These are phyloP conservation scores for Macrocystidia cucumis DNA, from an alignment of 1,284 basidiomycete species.

Conservation along the genomic window DNA sequence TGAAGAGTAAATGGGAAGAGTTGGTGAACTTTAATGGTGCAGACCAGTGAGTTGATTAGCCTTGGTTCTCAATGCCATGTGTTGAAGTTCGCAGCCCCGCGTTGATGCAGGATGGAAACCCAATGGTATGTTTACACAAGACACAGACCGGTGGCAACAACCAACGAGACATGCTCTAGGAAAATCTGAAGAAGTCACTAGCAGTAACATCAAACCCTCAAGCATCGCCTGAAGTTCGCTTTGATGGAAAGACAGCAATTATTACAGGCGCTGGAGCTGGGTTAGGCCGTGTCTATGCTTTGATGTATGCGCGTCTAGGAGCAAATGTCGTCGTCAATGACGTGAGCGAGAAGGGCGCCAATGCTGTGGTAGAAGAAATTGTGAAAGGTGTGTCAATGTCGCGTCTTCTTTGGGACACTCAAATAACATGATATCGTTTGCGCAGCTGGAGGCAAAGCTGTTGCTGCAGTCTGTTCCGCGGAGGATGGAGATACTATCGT, in stretches of 20 bases:
- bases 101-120: conserved; percentile 64
- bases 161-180: conserved; percentile 24
- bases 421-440: conserved; percentile 4
- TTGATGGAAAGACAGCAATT: conserved; percentile 88
- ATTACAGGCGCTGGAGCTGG: conserved; percentile 94
- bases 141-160: background rate
- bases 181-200: conserved; percentile 64
- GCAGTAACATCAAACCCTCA: conserved; percentile 70
- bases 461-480: conserved; percentile 79
- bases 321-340: conserved; percentile 98
- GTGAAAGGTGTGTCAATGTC: conserved; percentile 55
- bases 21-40: conserved; percentile 77
- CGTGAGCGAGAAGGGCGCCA: conserved; percentile 81
- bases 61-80: background rate
- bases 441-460: conserved; percentile 86
- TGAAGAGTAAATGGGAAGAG: conserved; percentile 77
- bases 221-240: conserved; percentile 66
- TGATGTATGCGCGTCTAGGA: conserved; percentile 86
- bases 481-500: conserved; percentile 91
- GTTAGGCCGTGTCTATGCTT: conserved; percentile 87
- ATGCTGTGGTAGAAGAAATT: conserved; percentile 83
- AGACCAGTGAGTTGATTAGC: conserved; percentile 51
- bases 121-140: conserved; percentile 33
- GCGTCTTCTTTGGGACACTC: background rate
- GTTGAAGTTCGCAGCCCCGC: conserved; percentile 42